Evolutionary conservation across 169 alveolate genomes (phyloP), one percentile per base, ranked within the genome.

Genomic region (Besnoitia besnoiti): DNA sequence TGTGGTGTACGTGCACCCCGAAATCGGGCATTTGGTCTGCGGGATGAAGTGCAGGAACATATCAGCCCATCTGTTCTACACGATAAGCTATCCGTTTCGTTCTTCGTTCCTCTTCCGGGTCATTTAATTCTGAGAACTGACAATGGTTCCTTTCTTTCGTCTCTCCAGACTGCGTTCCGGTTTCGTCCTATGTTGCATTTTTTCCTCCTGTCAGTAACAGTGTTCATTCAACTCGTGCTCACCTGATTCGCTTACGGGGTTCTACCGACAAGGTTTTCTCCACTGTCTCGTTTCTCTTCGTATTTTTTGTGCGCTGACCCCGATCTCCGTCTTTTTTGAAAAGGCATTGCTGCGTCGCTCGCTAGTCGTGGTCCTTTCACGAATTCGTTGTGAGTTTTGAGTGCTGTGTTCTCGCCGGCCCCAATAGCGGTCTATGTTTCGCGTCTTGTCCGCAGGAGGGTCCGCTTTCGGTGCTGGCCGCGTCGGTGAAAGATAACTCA

Each of bases 401-500:
- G 62, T 19, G 62, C 62, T 50, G 62, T 19, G 10, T 19, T 50
- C 62, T 10, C n/a, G n/a, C n/a, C n/a, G n/a, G n/a, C n/a, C n/a
- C n/a, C n/a, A n/a, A n/a, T n/a, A n/a, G n/a, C n/a, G n/a, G n/a
- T n/a, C n/a, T n/a, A n/a, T n/a, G n/a, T n/a, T n/a, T n/a, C n/a
- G n/a, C n/a, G n/a, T n/a, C n/a, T 30, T 67, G 12, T 67, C 80
- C 33, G 14, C 99, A 42, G 96, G 97, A 82, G 76, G 99, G 97
- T 89, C 99, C 99, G 30, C 94, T 99, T 93, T 97, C 99, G 21
- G 94, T 99, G 55, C 93, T 99, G 88, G 97, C 98, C 46, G 99
- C 97, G 90, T 97, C 99, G 67, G 99, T 99, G 73, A 97, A 97
- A 91, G 98, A 99, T 77, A 99, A 99, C 92, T 96, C 99, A 33